Base-by-base conservation (phyloP, 2,329 filamentous ascomycete species). In the Fusarium irregulare region DNA sequence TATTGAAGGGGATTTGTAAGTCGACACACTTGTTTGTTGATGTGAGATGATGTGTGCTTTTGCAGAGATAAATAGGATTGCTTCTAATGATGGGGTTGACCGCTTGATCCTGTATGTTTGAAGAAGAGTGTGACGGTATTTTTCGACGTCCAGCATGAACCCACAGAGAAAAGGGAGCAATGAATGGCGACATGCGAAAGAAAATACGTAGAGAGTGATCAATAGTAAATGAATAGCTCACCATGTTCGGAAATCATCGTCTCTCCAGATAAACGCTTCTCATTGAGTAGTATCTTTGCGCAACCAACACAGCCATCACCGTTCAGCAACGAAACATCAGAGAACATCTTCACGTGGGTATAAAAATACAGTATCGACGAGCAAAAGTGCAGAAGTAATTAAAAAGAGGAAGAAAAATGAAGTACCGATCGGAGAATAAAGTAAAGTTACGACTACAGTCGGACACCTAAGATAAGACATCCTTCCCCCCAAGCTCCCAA, bases 281-380 rank as follows among this genome's bases (percentile, higher is more conserved):
- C 73, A 25, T 48, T 68, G 48, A 74, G 60, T 34, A 48, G 45
- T 37, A 75, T 75, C 64, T 75, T 69, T 25, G 66, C 73, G 49
- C 73, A 75, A 42, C 73, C 73, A 27, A n/a, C 47, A 55, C 73
- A 75, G 4, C 66, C 66, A 55, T 54, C 66, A 16, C 40, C 41
- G 16, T 53, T 28, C 13, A 48, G 32, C 12, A 30, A 12, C 7
- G 28, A 50, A 49, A 50, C 25, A 20, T 66, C 64, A 45, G 42
- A 58, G 50, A 30, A 56, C 68, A 71, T 69, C 6, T 6, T 51
- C 12, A 44, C 21, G 2, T 25, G 30, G 12, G 11, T 9, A 23
- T 4, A 10, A 11, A 50, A 30, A 23, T 18, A 9, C 4, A 1
- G n/a, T 9, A 34, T 7, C 7, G 18, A 16, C 20, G 11, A 23